These are phyloP conservation scores for Barnettozyma sp. DNA, from an alignment of 805 yeast genomes.

Conservation along the genomic window DNA sequence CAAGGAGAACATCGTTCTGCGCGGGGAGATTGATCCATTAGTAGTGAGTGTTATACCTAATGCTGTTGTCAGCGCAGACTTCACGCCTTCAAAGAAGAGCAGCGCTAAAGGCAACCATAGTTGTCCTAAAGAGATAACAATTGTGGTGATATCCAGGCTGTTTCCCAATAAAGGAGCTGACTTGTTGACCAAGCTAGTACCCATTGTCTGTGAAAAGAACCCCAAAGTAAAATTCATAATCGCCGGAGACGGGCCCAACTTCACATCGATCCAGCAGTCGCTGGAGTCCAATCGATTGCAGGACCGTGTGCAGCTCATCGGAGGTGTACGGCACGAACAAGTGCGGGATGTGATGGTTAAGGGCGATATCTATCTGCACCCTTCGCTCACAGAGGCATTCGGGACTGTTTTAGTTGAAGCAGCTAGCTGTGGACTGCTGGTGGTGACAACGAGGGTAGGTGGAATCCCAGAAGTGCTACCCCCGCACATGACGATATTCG, in stretches of 20 bases:
- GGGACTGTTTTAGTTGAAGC: constrained; percentile 98
- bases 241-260: constrained; percentile 97
- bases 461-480: constrained; percentile 98
- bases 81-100: constrained; percentile 38
- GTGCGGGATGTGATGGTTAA: constrained; percentile 88
- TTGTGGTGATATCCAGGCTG: constrained; percentile 84
- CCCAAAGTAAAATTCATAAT: constrained; percentile 68
- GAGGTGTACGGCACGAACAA: constrained; percentile 85
- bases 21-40: constrained; percentile 77
- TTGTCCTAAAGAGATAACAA: constrained; percentile 43
- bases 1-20: constrained; percentile 86
- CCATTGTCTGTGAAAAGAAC: constrained; percentile 62
- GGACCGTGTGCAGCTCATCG: constrained; percentile 78
- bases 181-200: constrained; percentile 74
- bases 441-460: constrained; percentile 93
- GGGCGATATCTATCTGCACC: constrained; percentile 91
- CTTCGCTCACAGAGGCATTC: constrained; percentile 93
- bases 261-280: constrained; percentile 91
- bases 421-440: constrained; percentile 88
- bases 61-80: constrained; percentile 84
- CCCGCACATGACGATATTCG: constrained; percentile 84
- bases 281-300: constrained; percentile 80
- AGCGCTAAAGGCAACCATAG: constrained; percentile 10
- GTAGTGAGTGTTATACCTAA: constrained; percentile 89
- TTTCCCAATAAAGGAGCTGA: constrained; percentile 98